Evolutionary conservation across 768 basidiomycete species (phyloP).

Genomic region (Lyophyllum atratum): DNA sequence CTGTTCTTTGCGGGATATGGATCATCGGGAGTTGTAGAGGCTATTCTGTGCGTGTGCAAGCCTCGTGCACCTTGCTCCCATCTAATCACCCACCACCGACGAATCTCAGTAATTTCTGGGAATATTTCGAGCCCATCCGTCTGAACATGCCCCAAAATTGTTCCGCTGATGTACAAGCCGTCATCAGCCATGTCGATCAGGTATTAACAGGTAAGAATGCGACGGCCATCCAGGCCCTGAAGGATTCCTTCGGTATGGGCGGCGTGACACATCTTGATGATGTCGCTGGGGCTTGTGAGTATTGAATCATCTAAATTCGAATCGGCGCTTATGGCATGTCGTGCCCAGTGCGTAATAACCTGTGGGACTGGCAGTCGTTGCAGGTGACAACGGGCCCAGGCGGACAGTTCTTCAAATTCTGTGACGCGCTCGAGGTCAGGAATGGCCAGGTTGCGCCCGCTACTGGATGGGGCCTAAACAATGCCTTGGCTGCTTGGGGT

Average conservation of each 20-base stretch:
- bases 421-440: constrained; percentile 71
- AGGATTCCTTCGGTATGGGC: constrained; percentile 60
- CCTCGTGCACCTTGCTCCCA: not conserved
- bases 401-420: constrained; percentile 58
- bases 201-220: constrained; percentile 48
- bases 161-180: constrained; percentile 68
- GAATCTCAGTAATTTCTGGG: constrained; percentile 54
- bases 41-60: constrained; percentile 43
- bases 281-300: constrained; percentile 58
- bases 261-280: constrained; percentile 64
- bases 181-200: constrained; percentile 62
- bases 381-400: constrained; percentile 50
- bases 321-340: not conserved
- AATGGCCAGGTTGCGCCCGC: constrained; percentile 50
- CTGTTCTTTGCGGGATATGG: constrained; percentile 66
- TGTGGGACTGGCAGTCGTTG: constrained; percentile 71
- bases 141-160: constrained; percentile 72
- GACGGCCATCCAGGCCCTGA: constrained; percentile 52
- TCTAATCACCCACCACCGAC: not conserved
- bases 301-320: not conserved
- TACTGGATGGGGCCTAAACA: constrained; percentile 60
- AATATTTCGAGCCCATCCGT: constrained; percentile 73
- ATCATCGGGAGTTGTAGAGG: constrained; percentile 67
- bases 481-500: constrained; percentile 64
- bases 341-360: constrained; percentile 50